Conservation (phyloP, 805 yeast genomes). For the Nakazawaea peltata region DNA sequence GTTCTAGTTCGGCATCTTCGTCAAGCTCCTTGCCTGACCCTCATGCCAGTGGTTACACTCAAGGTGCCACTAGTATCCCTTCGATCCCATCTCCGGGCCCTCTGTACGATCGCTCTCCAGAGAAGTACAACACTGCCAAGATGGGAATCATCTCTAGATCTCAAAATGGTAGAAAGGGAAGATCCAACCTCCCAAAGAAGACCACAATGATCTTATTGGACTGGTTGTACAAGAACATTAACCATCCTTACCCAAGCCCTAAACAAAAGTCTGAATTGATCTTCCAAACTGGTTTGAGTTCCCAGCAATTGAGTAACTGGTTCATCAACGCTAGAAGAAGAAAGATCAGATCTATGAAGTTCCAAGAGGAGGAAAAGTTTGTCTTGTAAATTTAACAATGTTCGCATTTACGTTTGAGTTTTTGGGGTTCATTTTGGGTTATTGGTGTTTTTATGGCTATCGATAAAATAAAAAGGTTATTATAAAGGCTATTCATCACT, state of each 20-base stretch:
- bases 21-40: neutral
- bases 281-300: conserved; percentile 45
- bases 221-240: conserved; percentile 49
- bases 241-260: conserved; percentile 53
- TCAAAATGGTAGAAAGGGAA: conserved; percentile 20
- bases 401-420: neutral
- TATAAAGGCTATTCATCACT: no score
- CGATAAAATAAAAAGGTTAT: no score
- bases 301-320: conserved; percentile 56
- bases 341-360: conserved; percentile 30
- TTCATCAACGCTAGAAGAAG: conserved; percentile 56
- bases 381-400: neutral
- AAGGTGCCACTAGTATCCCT: no score
- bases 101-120: no score
- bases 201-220: conserved; percentile 43
- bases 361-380: conserved; percentile 8
- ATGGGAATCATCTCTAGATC: conserved; percentile 9
- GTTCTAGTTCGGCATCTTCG: conserved; percentile 6
- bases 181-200: conserved; percentile 54
- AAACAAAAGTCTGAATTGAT: conserved; percentile 49
- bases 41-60: no score
- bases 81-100: no score
- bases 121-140: neutral
- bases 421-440: no score
- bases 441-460: no score